Evolutionary conservation across 768 basidiomycete species (phyloP), one percentile per base, ranked within the genome.

Genomic region (Lyophyllum decastes): DNA sequence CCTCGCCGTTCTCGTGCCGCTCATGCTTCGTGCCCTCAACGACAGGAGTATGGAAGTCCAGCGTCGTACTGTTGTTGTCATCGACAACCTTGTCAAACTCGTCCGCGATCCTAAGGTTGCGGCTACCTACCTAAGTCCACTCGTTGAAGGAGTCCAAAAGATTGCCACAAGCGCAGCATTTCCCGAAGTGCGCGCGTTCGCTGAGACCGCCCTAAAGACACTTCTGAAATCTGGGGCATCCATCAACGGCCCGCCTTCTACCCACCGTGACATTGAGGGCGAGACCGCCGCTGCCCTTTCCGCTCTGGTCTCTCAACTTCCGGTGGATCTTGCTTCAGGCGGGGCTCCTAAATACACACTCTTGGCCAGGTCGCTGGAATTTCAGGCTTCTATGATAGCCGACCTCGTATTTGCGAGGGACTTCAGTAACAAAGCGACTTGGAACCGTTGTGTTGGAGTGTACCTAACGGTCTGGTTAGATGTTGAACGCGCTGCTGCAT

Each of bases 41-140:
- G 95, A 97, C 70, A 85, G 95, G 62, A 94, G 94, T 57, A 97
- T 95, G 88, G 95, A 97, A 66, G 92, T 95, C 19, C 94, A 96
- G 70, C 89, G 96, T 55, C 87, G 96, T 57, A 89, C 93, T 0
- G 95, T 97, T 57, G 88, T 98, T 49, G 94, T 98, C 67, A 85
- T 95, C 59, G 94, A 96, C 68, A 98, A 98, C 74, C 81, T 98
- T 54, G 95, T 97, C 74, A 98, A 98, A 76, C 90, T 98, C 60
- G 96, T 98, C 41, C 90, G 96, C 61, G 86, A 95, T 66, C 90
- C 92, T 2, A 86, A 82, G 58, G 85, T 98, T 38, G 96, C 96
- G 50, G 95, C 95, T 3, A 82, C 82, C 33, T 95, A 98, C 72
- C 84, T 95, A 33, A 89, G 89, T 61, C 81, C 88, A 40, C 86